Base-by-base conservation (phyloP, 2,329 filamentous ascomycete species). In the Aspergillus jensenii region DNA sequence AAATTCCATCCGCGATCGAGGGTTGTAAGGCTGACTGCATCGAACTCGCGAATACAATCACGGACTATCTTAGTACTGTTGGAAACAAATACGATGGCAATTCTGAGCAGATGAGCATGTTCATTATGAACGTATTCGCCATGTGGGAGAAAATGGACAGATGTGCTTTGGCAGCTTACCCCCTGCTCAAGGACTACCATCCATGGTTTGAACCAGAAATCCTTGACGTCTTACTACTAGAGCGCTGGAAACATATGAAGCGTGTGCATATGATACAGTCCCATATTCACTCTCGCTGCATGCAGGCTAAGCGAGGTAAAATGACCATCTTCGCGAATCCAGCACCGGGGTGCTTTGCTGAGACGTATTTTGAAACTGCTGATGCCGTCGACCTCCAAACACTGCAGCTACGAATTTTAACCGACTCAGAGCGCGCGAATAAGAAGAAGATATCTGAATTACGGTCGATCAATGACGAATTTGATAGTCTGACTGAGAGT, bases 61-160 rank as follows among this genome's bases (percentile, higher is more conserved):
- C 7, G 9, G 21, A 41, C 21, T 78, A 82, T 52, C 59, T 80
- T 0, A 39, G 65, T 0, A 51, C 61, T 1, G 72, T 77, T 2
- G 61, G 67, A 0, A 61, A 72, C 0, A 64, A 70, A 0, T 85
- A 83, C 59, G 63, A 76, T 0, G 58, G 64, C 4, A 77, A 82
- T 56, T 74, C 79, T 0, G 81, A 83, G 49, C 76, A 82, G 23
- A 80, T 78, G 62, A 86, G 84, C 27, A 57, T 71, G 0, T 78
- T 83, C 63, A 68, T 88, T 0, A 74, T 90, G 1, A 78, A 73
- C 7, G 44, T 85, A 0, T 79, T 89, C 65, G 81, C 84, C 50
- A 62, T 87, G 0, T 90, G 86, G 87, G 67, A 82, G 3, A 64
- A 68, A 1, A 78, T 88, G 67, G 87, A 90, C 60, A 64, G 72